Conservation (phyloP, 345 rosid species). For the Arabidopsis arenosa region DNA sequence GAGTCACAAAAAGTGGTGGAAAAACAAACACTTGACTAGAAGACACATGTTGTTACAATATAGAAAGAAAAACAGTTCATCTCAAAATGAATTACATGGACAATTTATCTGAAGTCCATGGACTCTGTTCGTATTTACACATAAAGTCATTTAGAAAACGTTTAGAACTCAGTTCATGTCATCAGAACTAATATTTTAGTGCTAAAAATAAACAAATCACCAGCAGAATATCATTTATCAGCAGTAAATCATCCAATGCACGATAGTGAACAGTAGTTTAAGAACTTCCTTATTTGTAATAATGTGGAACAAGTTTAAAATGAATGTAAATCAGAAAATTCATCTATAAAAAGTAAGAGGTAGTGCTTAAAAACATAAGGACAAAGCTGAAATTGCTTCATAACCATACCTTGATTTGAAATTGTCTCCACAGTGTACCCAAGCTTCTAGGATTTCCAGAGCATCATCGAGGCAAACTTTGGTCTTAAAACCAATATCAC, state of each 20-base stretch:
- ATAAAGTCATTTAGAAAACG: not conserved
- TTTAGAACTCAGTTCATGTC: constrained; percentile 18
- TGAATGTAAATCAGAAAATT: constrained; percentile 4
- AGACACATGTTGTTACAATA: constrained; percentile 15
- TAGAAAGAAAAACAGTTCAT: constrained; percentile 1
- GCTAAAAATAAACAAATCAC: constrained; percentile 1
- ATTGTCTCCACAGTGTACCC: constrained; percentile 58
- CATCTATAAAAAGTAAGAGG: constrained; percentile 2
- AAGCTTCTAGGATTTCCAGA: constrained; percentile 57
- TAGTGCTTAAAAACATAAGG: constrained; percentile 7
- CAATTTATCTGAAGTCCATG: constrained; percentile 11
- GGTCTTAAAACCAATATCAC: constrained; percentile 77
- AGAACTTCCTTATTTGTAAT: constrained; percentile 5
- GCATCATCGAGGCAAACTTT: constrained; percentile 67
- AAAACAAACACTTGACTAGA: constrained; percentile 29
- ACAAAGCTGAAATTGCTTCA: constrained; percentile 10
- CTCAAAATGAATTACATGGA: constrained; percentile 8
- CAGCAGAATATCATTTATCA: constrained; percentile 14
- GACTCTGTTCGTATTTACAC: not conserved
- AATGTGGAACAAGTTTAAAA: constrained; percentile 15
- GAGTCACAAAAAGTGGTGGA: not conserved
- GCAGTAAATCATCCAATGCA: constrained; percentile 18
- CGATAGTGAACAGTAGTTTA: constrained; percentile 10
- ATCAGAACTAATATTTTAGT: constrained; percentile 2
- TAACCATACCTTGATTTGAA: constrained; percentile 67